These are phyloP conservation scores for Nemania sp. DNA, from an alignment of 2,329 filamentous ascomycete species.

Conservation along the genomic window DNA sequence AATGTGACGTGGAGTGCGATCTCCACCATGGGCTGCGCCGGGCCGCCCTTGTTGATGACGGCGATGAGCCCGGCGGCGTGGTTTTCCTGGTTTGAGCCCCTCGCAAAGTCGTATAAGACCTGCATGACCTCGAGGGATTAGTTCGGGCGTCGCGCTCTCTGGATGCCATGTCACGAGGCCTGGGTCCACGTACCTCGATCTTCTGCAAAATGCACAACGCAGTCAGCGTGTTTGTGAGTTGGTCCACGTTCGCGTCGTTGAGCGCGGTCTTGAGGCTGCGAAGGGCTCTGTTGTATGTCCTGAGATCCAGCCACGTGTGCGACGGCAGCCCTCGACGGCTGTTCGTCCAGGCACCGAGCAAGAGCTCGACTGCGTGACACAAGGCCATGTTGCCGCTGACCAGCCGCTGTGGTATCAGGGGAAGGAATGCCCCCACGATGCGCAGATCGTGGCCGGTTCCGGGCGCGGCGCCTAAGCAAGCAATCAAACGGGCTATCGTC, in stretches of 20 bases:
- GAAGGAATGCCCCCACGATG: conserved; percentile 36
- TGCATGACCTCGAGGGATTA: conserved; percentile 10
- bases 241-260: conserved; percentile 26
- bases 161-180: neutral
- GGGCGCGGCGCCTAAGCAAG: conserved; percentile 31
- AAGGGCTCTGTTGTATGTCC: conserved; percentile 34
- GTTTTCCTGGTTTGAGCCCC: conserved; percentile 37
- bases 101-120: conserved; percentile 36
- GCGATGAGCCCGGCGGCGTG: conserved; percentile 38
- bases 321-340: conserved; percentile 31
- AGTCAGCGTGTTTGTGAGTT: conserved; percentile 32
- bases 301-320: conserved; percentile 35
- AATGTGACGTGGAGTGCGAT: conserved; percentile 36
- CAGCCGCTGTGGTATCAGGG: conserved; percentile 34
- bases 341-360: conserved; percentile 36
- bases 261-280: conserved; percentile 36
- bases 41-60: conserved; percentile 34
- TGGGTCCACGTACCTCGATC: conserved; percentile 30
- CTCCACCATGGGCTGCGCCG: conserved; percentile 31
- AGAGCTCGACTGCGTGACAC: conserved; percentile 33
- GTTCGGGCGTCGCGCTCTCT: neutral
- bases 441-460: conserved; percentile 35
- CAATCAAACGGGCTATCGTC: conserved; percentile 29
- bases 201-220: conserved; percentile 38
- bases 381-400: conserved; percentile 29